Percentiles rank a stretch among this genome's conserved stretches.
Evolutionary conservation across 441 rosid genomes (phyloP).

Genomic region (Aleurites moluccanus): DNA sequence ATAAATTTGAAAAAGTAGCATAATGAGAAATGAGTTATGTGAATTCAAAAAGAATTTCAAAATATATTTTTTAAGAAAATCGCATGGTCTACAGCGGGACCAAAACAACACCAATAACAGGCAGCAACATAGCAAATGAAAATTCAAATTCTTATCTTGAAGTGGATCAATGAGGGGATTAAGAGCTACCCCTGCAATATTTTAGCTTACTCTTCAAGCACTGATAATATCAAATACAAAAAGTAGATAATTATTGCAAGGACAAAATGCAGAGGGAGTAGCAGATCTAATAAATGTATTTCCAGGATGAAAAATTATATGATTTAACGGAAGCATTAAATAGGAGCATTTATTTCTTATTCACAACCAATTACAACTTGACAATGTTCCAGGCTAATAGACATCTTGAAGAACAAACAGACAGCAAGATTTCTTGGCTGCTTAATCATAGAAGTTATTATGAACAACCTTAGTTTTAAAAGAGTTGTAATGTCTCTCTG

Average conservation of each 20-base stretch:
- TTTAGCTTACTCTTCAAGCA: neutral
- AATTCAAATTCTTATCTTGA: neutral
- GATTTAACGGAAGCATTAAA: neutral
- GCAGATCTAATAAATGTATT: neutral
- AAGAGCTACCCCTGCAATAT: neutral
- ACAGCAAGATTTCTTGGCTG: neutral
- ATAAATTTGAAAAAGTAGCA: neutral
- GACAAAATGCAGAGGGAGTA: neutral
- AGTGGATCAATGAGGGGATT: neutral
- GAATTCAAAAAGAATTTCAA: neutral
- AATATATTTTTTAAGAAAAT: neutral
- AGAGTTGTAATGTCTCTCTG: neutral
- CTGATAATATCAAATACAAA: neutral
- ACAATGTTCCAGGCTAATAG: neutral
- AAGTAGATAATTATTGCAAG: neutral
- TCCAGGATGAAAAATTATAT: neutral
- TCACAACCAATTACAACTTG: neutral
- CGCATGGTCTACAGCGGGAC: neutral
- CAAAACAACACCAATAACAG: neutral
- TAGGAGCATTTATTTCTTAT: neutral
- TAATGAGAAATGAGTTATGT: neutral
- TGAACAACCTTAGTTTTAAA: neutral
- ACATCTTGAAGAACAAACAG: neutral
- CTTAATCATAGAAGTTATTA: conserved; percentile 1
- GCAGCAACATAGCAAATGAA: neutral